A percentile compares a stretch with the other conserved stretches of the same genome.
These are phyloP conservation scores for Cryptosporidium parvum DNA, from an alignment of 169 alveolate genomes.

Conservation along the genomic window DNA sequence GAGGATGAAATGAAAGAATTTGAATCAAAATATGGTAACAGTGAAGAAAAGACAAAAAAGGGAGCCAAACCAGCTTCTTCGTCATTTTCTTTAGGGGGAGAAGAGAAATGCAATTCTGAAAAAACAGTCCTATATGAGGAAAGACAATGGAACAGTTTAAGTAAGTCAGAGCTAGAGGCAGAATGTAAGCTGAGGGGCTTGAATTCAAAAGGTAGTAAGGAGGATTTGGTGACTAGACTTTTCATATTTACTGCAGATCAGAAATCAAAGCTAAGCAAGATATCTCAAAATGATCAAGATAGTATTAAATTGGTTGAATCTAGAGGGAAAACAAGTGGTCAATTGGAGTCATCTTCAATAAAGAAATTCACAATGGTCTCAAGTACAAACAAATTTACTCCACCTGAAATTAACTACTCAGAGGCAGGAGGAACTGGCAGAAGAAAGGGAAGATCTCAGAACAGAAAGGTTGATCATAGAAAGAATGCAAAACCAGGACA, in stretches of 20 bases:
- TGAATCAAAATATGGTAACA: conserved; percentile 9
- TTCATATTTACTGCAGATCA: conserved; percentile 69
- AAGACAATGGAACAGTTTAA: conserved; percentile 70
- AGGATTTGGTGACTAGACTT: conserved; percentile 61
- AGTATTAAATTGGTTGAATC: background rate
- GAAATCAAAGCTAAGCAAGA: conserved; percentile 31
- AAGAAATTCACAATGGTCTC: conserved; percentile 9
- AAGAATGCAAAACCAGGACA: conserved; percentile 33
- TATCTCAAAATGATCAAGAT: background rate
- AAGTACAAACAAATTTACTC: conserved; percentile 10
- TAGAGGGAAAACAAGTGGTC: background rate
- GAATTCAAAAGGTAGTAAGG: conserved; percentile 58
- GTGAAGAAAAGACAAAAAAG: background rate
- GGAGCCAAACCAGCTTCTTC: background rate
- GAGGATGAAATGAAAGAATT: conserved; percentile 35
- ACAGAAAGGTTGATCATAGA: conserved; percentile 47
- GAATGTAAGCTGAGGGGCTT: conserved; percentile 62
- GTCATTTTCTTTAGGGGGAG: background rate
- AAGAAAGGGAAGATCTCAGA: conserved; percentile 37
- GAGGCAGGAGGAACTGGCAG: conserved; percentile 71
- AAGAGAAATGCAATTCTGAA: background rate
- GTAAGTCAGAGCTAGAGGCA: conserved; percentile 58
- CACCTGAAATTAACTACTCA: conserved; percentile 58
- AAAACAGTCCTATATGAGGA: conserved; percentile 46
- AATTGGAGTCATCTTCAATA: background rate